Evolutionary conservation across 2,329 filamentous ascomycete species (phyloP).

Genomic region (Alternaria longipes): DNA sequence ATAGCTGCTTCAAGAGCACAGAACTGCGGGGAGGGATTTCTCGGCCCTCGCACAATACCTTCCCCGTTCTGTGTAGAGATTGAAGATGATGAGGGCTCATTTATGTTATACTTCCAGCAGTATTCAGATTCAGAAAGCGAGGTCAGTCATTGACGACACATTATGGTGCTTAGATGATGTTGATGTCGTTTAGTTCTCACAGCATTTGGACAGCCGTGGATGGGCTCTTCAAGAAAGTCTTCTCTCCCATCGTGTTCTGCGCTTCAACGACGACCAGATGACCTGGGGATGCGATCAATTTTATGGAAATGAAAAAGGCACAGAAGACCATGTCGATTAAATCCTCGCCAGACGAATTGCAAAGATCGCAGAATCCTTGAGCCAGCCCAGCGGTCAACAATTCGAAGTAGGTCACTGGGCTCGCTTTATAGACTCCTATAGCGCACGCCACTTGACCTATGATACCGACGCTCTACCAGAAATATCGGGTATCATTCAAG

Average conservation of each 20-base stretch:
- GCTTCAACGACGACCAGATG: not conserved
- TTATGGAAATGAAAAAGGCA: not conserved
- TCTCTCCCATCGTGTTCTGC: not conserved
- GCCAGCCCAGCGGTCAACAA: too few species aligned
- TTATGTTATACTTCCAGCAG: not conserved
- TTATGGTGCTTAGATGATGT: too few species aligned
- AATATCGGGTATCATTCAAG: not conserved
- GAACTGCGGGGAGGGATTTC: not conserved
- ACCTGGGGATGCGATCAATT: not conserved
- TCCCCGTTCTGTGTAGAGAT: fast-evolving
- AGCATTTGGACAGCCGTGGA: not conserved
- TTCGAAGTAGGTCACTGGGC: not conserved
- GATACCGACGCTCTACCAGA: not conserved
- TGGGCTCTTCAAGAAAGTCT: not conserved
- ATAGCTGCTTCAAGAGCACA: not conserved
- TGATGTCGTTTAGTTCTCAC: too few species aligned
- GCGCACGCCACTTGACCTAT: not conserved
- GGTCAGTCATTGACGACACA: too few species aligned
- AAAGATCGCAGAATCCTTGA: not conserved
- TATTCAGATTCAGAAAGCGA: fast-evolving
- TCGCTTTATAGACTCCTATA: not conserved
- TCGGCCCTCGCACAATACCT: fast-evolving
- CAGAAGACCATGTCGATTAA: too few species aligned
- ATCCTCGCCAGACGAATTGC: too few species aligned
- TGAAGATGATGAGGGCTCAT: not conserved